phyloP scores from a whole-genome alignment of 108 stramenopile species.

The Stephanodiscus minutulus region DNA sequence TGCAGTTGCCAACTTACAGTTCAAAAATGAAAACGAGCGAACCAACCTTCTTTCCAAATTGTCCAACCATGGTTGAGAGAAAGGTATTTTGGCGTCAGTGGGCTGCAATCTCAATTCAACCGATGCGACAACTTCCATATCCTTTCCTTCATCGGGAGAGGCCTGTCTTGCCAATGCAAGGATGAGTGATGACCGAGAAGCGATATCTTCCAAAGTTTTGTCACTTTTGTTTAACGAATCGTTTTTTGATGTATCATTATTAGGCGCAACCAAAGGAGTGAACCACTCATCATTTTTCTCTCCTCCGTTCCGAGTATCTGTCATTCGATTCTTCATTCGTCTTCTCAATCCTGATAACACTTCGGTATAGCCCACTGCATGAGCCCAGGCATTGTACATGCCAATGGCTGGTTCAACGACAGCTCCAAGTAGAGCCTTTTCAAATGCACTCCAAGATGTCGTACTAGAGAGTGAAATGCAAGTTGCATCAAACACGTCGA shows the following conservation, averaged over 20 bases:
- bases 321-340: conserved; percentile 53
- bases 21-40: conserved; percentile 46
- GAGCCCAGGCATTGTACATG: conserved; percentile 72
- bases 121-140: conserved; percentile 71
- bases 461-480: conserved; percentile 63
- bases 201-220: conserved; percentile 38
- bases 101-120: conserved; percentile 81
- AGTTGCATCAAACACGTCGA: conserved; percentile 79
- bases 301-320: conserved; percentile 3
- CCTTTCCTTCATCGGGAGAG: conserved; percentile 10
- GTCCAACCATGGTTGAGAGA: conserved; percentile 83
- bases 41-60: conserved; percentile 64
- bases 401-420: conserved; percentile 67
- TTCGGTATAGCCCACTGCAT: conserved; percentile 75
- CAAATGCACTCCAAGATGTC: conserved; percentile 60
- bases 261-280: conserved; percentile 36
- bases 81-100: conserved; percentile 87
- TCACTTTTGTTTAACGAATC: background rate
- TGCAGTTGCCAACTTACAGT: conserved; percentile 9
- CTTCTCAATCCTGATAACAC: conserved; percentile 70
- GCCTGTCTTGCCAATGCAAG: conserved; percentile 56
- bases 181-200: conserved; percentile 66
- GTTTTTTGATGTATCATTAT: conserved; percentile 7
- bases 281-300: conserved; percentile 32
- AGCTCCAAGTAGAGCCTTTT: conserved; percentile 61